Base-by-base conservation (phyloP, 805 yeast genomes). In the Spathaspora boniae region DNA sequence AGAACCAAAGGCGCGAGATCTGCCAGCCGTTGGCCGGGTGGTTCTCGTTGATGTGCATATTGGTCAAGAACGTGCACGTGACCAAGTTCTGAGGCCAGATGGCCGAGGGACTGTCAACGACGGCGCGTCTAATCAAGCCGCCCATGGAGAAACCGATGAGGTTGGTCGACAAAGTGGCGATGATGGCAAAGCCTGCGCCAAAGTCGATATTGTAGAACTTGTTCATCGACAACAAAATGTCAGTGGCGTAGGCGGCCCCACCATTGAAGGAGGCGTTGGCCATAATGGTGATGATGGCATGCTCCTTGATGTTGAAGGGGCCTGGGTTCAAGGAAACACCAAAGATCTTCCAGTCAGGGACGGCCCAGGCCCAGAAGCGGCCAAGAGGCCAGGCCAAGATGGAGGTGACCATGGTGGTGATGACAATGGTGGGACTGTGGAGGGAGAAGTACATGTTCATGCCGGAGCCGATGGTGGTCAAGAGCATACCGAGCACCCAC, bases 31-130 rank as follows among this genome's bases (percentile, higher is more conserved):
- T 60, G 19, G 82, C 76, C 5, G 58, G 55, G 48, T 76, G 75
- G 53, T 73, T 72, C 43, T 71, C 63, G 60, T 51, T 68, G 42
- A 56, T 65, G 70, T 56, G 79, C 64, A 58, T 72, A 68, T 50
- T 75, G 63, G 60, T 74, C 66, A 60, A 53, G 45, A 80, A 70
- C 16, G 83, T 78, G 18, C 77, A 50, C 4, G 79, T 67, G 34
- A 80, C 83, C 51, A 83, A 65, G 48, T 72, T 72, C 2, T 75
- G 56, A 4, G 91, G 91, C 89, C 89, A 84, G 34, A 81, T 68
- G 57, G 80, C 74, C n/a, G 76, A 62, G 4, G 80, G 70, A 4
- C 87, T 82, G 39, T 73, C 72, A 11, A 82, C 80, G 42, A 82
- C 65, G 23, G 79, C 63, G 44, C 74, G 69, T 44, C 82, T 65